These are phyloP conservation scores for Datura wrightii DNA, from an alignment of 257 asterid species.

Conservation along the genomic window DNA sequence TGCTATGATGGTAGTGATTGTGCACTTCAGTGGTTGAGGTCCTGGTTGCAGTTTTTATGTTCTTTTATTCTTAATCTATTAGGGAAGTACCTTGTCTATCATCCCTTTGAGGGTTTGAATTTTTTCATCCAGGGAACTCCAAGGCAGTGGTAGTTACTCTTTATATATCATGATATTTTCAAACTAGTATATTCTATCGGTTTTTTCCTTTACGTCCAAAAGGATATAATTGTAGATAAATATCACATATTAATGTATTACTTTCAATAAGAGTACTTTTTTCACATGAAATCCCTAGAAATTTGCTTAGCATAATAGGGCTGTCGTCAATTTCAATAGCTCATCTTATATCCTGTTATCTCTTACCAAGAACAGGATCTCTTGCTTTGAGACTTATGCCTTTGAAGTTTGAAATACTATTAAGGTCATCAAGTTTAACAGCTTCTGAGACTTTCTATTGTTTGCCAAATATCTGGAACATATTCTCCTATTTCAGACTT, in stretches of 20 bases:
- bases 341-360: not conserved
- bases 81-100: not conserved
- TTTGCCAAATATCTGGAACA: constrained; percentile 73
- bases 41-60: not conserved
- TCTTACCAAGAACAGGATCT: not conserved
- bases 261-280: not conserved
- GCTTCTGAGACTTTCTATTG: constrained; percentile 9
- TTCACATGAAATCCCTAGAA: not conserved
- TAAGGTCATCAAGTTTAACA: constrained; percentile 20
- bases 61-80: not conserved
- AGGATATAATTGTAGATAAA: constrained; percentile 36
- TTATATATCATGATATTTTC: not conserved
- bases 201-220: not conserved
- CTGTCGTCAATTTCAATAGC: not conserved
- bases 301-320: not conserved
- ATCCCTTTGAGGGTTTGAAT: constrained; percentile 15
- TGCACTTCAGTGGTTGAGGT: constrained; percentile 1
- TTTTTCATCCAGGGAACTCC: not conserved
- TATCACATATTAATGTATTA: not conserved
- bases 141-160: not conserved
- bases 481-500: constrained; percentile 85
- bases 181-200: not conserved
- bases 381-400: not conserved
- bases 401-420: not conserved
- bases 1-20: constrained; percentile 1